Percentiles rank a stretch among this genome's conserved stretches.
Conservation (phyloP, 2,329 filamentous ascomycete genomes). For the Aschersonia sp. region DNA sequence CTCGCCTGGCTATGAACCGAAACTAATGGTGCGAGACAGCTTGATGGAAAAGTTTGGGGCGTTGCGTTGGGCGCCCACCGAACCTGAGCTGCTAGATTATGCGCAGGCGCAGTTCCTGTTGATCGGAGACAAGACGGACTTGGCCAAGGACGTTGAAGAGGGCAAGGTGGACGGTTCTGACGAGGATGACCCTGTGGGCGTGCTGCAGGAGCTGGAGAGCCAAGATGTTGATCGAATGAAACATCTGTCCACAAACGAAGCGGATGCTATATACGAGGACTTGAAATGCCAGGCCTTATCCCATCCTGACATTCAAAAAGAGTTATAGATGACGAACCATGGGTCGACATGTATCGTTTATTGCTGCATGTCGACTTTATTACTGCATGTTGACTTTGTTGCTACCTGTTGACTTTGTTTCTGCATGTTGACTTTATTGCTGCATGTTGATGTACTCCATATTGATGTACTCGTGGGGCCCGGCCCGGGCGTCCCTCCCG, state of each 20-base stretch:
- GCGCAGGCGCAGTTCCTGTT: conserved; percentile 64
- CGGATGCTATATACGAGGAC: conserved; percentile 9
- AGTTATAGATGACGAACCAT: background rate
- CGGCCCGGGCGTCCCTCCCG: too few relatives aligned
- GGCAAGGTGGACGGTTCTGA: conserved; percentile 38
- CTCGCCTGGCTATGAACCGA: too few relatives aligned
- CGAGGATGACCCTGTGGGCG: conserved; percentile 36
- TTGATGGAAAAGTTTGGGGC: conserved; percentile 58
- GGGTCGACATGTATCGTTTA: too few relatives aligned
- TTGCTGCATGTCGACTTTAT: background rate
- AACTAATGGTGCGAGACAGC: conserved; percentile 18
- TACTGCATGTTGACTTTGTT: too few relatives aligned
- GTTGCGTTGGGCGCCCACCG: conserved; percentile 59
- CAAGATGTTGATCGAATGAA: conserved; percentile 58
- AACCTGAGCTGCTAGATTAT: conserved; percentile 62
- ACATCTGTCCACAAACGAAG: conserved; percentile 29
- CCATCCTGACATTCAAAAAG: background rate
- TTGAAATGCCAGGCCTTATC: background rate
- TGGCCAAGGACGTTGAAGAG: conserved; percentile 39
- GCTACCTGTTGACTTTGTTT: too few relatives aligned
- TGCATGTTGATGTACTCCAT: too few relatives aligned
- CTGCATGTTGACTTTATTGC: too few relatives aligned
- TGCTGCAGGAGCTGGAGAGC: conserved; percentile 60
- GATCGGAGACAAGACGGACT: conserved; percentile 54
- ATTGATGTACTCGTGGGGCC: too few relatives aligned